Conservation (phyloP, 2,329 filamentous ascomycete genomes). For the Cladophialophora bantiana region DNA sequence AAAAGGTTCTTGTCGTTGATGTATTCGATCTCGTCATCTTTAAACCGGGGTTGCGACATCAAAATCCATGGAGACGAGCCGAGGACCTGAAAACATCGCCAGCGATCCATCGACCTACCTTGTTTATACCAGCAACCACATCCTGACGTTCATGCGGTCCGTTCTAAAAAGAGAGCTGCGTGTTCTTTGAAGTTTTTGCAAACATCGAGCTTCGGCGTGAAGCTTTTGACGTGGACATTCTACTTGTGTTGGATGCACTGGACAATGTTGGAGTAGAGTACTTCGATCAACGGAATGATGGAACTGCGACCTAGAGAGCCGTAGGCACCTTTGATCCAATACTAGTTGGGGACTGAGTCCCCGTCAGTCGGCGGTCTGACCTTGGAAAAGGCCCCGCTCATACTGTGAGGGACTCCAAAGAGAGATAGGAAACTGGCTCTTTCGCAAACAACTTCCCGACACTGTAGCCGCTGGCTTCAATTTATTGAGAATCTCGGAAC, state of each 20-base stretch:
- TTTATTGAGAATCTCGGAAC: not conserved
- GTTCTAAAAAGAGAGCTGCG: conserved; percentile 48
- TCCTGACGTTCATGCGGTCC: conserved; percentile 33
- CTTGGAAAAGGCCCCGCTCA: too few relatives aligned
- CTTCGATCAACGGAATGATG: conserved; percentile 23
- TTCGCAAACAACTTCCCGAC: not conserved
- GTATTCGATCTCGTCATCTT: conserved; percentile 49
- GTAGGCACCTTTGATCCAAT: conserved; percentile 42
- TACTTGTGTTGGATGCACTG: conserved; percentile 23
- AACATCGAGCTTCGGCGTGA: conserved; percentile 35
- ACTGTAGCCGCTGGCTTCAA: not conserved
- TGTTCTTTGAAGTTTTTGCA: conserved; percentile 47
- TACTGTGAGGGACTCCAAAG: not conserved
- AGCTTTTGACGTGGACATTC: conserved; percentile 20
- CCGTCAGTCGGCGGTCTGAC: too few relatives aligned
- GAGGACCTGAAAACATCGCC: conserved; percentile 48
- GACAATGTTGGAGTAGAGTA: conserved; percentile 5
- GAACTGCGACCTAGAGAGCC: conserved; percentile 41
- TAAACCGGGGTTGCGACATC: conserved; percentile 47
- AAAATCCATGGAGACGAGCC: conserved; percentile 50
- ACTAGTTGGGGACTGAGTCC: conserved; percentile 42
- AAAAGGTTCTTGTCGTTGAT: conserved; percentile 46
- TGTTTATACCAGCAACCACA: conserved; percentile 34
- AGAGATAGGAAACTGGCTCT: not conserved
- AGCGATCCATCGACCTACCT: conserved; percentile 41